Base-by-base conservation (phyloP, 768 basidiomycete species). In the Lyophyllum decastes region DNA sequence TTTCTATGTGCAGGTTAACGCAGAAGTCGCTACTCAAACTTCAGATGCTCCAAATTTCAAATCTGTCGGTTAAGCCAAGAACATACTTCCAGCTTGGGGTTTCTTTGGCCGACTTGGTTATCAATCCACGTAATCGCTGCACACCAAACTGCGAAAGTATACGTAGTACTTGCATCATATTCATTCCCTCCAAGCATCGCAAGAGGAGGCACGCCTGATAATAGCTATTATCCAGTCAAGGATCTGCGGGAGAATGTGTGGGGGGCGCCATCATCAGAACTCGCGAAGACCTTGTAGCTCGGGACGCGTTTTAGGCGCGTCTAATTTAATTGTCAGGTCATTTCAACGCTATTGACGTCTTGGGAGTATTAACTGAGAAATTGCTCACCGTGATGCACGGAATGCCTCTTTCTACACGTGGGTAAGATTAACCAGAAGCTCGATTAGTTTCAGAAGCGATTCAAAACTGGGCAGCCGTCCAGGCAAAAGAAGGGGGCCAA, bases 321-420 rank as follows among this genome's bases (percentile, higher is more conserved):
- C 7, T 7, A 19, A n/a, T 19, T n/a, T 17, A n/a, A 17, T 19
- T n/a, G n/a, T 2, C 40, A 41, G 40, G 17, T 38, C 35, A 38
- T 38, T 38, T 41, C n/a, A 41, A 41, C 2, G 9, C 43, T 30
- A 21, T 22, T 17, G 19, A 2, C 27, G 19, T 45, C 27, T 45
- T 30, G 27, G 9, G 17, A 24, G 1, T 45, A 45, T 43, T 44
- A 27, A 52, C 30, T 30, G 16, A 30, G n/a, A 19, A 24, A 10
- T 38, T 16, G 53, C 45, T 24, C 45, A 38, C 54, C 54, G 54
- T 55, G 54, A 55, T 55, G 46, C 34, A 38, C 54, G 54, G 54
- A 46, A n/a, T 19, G 35, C 24, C 22, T 40, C 4, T 25, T 40
- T n/a, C 16, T 44, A 2, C 52, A 53, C 52, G 52, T 53, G 52